Base-by-base conservation (phyloP, 441 rosid genomes). In the Rhodomyrtus psidioides region DNA sequence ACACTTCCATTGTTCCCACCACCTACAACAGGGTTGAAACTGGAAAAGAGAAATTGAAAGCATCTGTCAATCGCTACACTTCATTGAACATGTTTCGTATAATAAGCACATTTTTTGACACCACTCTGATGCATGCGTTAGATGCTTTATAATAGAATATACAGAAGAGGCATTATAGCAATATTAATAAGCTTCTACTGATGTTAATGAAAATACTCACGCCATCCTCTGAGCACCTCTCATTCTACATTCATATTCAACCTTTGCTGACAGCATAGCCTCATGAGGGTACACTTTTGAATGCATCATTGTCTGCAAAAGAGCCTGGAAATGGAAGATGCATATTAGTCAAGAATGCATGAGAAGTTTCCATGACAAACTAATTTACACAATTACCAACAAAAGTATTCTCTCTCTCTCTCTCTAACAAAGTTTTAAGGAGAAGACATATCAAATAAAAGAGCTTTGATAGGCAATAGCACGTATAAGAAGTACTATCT, bases 191-290 rank as follows among this genome's bases (percentile, higher is more conserved):
- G 84, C 86, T 84, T 83, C 79, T 84, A 5, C 55, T 7, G n/a
- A 82, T 53, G 83, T 53, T 88, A 86, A 86, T 89, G 75, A 83
- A 90, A 81, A 90, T 56, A 86, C 97, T 94, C 94, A 96, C 98
- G 97, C 98, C 98, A 95, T 97, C 90, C 98, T 95, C 89, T 96
- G 98, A 88, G 99, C 98, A 89, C 99, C 99, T 93, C 97, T 93
- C 89, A 90, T 88, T 91, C 92, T 95, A 89, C 99, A 92, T 91
- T 97, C 99, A 88, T 96, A 96, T 91, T 96, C 98, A 88, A 97
- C 85, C 90, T 94, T 93, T 55, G 99, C 96, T 74, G 98, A 93
- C 83, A 97, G 89, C 87, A 94, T 88, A 84, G 93, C 89, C 90
- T 97, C 99, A 83, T 93, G 89, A 83, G 98, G 98, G 92, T 92